phyloP scores from a whole-genome alignment of 75 land plant species.

The Ceratopteris richardii region DNA sequence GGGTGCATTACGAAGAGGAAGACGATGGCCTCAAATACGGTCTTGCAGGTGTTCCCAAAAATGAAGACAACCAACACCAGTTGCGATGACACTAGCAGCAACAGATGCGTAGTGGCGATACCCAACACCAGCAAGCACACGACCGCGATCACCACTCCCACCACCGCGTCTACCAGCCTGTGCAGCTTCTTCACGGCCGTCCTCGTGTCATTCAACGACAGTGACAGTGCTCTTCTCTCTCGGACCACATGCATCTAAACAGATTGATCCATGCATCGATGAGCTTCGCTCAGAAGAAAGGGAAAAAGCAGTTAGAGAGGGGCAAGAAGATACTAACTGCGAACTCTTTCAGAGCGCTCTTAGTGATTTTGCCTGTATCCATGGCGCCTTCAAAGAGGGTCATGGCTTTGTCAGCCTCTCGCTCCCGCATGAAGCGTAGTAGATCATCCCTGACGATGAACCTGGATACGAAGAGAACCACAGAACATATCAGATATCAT shows the following conservation, averaged over 20 bases:
- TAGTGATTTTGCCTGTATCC: conserved; percentile 45
- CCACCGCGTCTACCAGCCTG: conserved; percentile 8
- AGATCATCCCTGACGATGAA: conserved; percentile 62
- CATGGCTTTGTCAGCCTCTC: conserved; percentile 45
- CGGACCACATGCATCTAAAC: conserved; percentile 9
- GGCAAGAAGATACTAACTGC: conserved; percentile 28
- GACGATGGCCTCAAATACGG: conserved; percentile 25
- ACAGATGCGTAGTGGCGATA: conserved; percentile 19
- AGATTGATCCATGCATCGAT: too few relatives aligned
- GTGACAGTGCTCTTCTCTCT: conserved; percentile 12
- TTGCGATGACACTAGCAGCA: conserved; percentile 14
- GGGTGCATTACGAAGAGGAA: conserved; percentile 32
- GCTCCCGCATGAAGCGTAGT: conserved; percentile 48
- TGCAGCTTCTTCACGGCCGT: conserved; percentile 23
- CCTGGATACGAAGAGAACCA: conserved; percentile 18
- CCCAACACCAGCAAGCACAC: conserved; percentile 22
- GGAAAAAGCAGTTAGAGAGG: too few relatives aligned
- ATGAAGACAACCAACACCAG: conserved; percentile 15
- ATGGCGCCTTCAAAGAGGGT: conserved; percentile 46
- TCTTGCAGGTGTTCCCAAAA: conserved; percentile 26
- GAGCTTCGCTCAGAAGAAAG: too few relatives aligned
- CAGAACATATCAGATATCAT: too few relatives aligned
- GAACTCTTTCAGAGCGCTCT: conserved; percentile 47
- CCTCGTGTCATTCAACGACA: conserved; percentile 13
- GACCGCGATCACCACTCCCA: conserved; percentile 17